Evolutionary conservation across 345 rosid species (phyloP).

Genomic region (Chamaenerion angustifolium): DNA sequence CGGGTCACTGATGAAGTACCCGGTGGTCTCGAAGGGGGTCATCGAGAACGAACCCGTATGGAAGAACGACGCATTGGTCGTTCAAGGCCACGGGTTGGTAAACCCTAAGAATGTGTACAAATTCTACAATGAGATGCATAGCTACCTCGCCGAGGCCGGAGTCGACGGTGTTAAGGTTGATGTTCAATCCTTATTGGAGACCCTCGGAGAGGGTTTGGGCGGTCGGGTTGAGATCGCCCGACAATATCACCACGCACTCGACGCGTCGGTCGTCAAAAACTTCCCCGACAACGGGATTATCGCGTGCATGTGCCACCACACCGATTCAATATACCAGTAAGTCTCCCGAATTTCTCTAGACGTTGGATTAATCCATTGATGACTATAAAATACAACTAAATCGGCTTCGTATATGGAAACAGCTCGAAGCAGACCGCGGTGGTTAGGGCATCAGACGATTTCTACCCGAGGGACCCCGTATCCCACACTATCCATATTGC

Average conservation of each 20-base stretch:
- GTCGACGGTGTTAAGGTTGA: conserved; percentile 44
- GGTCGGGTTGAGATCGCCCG: conserved; percentile 41
- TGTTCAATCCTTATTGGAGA: conserved; percentile 34
- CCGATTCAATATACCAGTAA: conserved; percentile 44
- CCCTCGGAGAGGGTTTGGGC: conserved; percentile 36
- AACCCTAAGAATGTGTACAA: conserved; percentile 20
- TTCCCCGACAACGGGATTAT: conserved; percentile 38
- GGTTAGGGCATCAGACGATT: conserved; percentile 57
- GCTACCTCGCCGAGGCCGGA: conserved; percentile 26
- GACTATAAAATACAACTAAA: conserved; percentile 1
- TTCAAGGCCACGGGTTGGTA: conserved; percentile 34
- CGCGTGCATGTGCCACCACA: conserved; percentile 47
- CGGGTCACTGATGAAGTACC: conserved; percentile 30
- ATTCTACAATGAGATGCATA: conserved; percentile 37
- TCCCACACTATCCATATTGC: conserved; percentile 46
- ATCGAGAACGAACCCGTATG: conserved; percentile 15
- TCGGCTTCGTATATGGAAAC: conserved; percentile 10
- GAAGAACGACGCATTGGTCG: conserved; percentile 24
- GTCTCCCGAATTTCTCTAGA: no score
- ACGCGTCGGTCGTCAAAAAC: conserved; percentile 31
- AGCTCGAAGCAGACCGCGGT: conserved; percentile 34
- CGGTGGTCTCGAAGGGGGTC: conserved; percentile 33
- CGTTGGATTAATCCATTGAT: no score
- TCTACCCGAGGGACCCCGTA: conserved; percentile 42
- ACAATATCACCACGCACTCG: conserved; percentile 42